Base-by-base conservation (phyloP, 192 early-diverging fungal genomes). In the Bifiguratus adelaidae region DNA sequence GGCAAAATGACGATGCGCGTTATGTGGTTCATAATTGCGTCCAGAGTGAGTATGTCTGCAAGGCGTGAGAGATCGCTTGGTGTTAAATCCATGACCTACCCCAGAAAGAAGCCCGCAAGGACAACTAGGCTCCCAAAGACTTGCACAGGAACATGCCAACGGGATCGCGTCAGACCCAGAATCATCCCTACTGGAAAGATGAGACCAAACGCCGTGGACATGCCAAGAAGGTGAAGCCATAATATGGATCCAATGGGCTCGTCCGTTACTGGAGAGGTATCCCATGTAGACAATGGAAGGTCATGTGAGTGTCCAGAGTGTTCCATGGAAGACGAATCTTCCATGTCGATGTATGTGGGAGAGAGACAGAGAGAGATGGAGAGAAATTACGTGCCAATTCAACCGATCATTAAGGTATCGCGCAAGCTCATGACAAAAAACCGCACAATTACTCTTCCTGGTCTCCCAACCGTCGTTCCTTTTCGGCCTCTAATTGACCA, bases 401-500 rank as follows among this genome's bases (percentile, higher is more conserved):
- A n/a, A n/a, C n/a, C n/a, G n/a, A n/a, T n/a, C n/a, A n/a, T n/a
- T n/a, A n/a, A n/a, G n/a, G n/a, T n/a, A n/a, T n/a, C n/a, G n/a
- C n/a, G n/a, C n/a, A n/a, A n/a, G n/a, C n/a, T n/a, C n/a, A n/a
- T n/a, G n/a, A n/a, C n/a, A n/a, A n/a, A n/a, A n/a, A n/a, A n/a
- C n/a, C n/a, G n/a, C n/a, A n/a, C n/a, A n/a, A n/a, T n/a, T n/a
- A n/a, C n/a, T 69, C 55, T 13, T 64, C 24, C 30, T 38, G 56
- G 30, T 59, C 61, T 47, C 58, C 67, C 27, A 86, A 52, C 48
- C 86, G 84, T 54, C 78, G 80, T 54, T 87, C 80, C 57, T 82
- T 86, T 74, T 97, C 92, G 44, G 59, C 69, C 60, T 97, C 95
- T 33, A 98, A 62, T 57, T 89, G 80, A 16, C 80, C 79, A 62